Evolutionary conservation across 2,329 filamentous ascomycete genomes (phyloP).

Genomic region (Colletotrichum siamense): DNA sequence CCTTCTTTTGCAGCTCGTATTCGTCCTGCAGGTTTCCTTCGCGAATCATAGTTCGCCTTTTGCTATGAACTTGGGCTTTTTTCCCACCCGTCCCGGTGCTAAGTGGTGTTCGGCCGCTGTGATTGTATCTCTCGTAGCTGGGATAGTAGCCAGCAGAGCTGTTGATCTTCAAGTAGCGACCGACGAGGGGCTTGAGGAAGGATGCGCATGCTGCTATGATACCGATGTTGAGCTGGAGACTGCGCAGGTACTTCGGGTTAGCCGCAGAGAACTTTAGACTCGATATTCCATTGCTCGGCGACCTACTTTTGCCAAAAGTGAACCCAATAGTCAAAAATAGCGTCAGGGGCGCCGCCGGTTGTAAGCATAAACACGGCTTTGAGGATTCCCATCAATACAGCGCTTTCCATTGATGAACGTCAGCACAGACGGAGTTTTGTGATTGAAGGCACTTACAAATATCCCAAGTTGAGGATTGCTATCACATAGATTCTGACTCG

Average conservation of each 20-base stretch:
- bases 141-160: slow-evolving; percentile 15
- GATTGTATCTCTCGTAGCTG: not conserved
- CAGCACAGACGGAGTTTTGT: not conserved
- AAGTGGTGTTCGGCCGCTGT: not conserved
- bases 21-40: not conserved
- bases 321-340: not conserved
- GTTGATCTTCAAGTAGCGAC: slow-evolving; percentile 29
- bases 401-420: slow-evolving; percentile 17
- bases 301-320: not conserved
- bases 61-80: not conserved
- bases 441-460: slow-evolving; percentile 26
- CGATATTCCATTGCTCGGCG: not conserved
- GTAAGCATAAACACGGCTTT: slow-evolving; percentile 33
- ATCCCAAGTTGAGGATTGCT: slow-evolving; percentile 34
- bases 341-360: slow-evolving; percentile 30
- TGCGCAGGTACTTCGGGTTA: slow-evolving; percentile 15
- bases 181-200: slow-evolving; percentile 40
- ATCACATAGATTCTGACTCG: slow-evolving; percentile 31
- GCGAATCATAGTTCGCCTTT: not conserved
- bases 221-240: slow-evolving; percentile 43
- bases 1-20: not conserved
- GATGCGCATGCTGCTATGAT: slow-evolving; percentile 45
- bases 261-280: not conserved
- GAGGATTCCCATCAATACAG: slow-evolving; percentile 33
- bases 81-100: not conserved